A percentile compares a stretch with the other conserved stretches of the same genome.
These are phyloP conservation scores for Coniochaeta prunicola DNA, from an alignment of 2,329 filamentous ascomycete genomes.

Conservation along the genomic window DNA sequence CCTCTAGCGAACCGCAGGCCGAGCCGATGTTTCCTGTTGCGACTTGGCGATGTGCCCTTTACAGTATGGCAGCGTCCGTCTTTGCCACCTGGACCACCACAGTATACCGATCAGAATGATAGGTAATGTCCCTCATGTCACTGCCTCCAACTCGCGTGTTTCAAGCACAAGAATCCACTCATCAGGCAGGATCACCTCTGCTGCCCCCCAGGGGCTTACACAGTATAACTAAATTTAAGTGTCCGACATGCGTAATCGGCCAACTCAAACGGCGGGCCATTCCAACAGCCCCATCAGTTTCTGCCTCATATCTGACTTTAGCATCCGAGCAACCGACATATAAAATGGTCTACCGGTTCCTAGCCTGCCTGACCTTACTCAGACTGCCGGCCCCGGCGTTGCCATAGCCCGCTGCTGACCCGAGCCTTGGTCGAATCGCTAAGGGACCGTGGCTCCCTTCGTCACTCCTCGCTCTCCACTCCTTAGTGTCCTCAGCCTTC, in stretches of 20 bases:
- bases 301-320: background rate
- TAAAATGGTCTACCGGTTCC: background rate
- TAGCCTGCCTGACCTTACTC: background rate
- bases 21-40: background rate
- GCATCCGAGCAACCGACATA: background rate
- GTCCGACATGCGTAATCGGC: too few relatives aligned
- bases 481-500: too few relatives aligned
- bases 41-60: background rate
- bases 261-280: too few relatives aligned
- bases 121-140: background rate
- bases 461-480: too few relatives aligned
- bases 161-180: background rate
- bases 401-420: background rate
- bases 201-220: too few relatives aligned
- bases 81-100: background rate
- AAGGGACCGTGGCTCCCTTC: background rate
- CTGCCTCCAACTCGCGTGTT: background rate
- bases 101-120: too few relatives aligned
- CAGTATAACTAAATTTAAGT: too few relatives aligned
- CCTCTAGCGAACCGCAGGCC: background rate
- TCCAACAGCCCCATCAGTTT: background rate
- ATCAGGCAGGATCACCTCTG: too few relatives aligned
- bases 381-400: background rate
- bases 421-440: background rate
- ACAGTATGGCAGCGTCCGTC: background rate